A percentile compares a stretch with the other conserved stretches of the same genome.
Evolutionary conservation across 2,329 filamentous ascomycete genomes (phyloP).

Genomic region (Hymenoscyphus fructigenus): DNA sequence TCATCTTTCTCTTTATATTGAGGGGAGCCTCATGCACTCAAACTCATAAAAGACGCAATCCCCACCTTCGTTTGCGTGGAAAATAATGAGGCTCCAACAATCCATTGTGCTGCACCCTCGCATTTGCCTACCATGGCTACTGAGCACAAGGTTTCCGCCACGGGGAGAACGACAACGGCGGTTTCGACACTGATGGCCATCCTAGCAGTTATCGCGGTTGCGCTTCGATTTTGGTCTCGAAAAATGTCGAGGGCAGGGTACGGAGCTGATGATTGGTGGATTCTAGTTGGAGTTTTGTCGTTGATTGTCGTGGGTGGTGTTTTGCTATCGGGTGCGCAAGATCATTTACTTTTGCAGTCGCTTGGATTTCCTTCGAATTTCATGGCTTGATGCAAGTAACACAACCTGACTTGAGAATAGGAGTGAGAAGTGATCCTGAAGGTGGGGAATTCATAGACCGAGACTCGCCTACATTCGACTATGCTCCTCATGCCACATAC

Average conservation of each 20-base stretch:
- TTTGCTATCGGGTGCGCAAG: slow-evolving; percentile 3
- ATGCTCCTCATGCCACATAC: slow-evolving; percentile 1
- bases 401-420: background rate
- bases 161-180: background rate
- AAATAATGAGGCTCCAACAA: background rate
- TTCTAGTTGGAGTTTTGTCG: slow-evolving; percentile 3
- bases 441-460: slow-evolving; percentile 2
- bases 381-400: background rate
- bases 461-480: slow-evolving; percentile 5
- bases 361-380: background rate
- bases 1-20: background rate
- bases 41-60: background rate
- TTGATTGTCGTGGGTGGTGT: background rate
- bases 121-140: background rate
- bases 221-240: slow-evolving; percentile 15
- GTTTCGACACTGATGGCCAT: background rate
- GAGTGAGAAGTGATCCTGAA: background rate
- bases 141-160: background rate
- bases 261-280: slow-evolving; percentile 19
- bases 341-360: background rate
- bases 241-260: slow-evolving; percentile 10
- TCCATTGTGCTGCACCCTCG: background rate
- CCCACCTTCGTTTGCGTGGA: background rate
- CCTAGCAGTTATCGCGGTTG: slow-evolving; percentile 12
- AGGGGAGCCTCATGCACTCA: background rate